Conservation (phyloP, 176 grass and related monocot species). For the Secale cereale region DNA sequence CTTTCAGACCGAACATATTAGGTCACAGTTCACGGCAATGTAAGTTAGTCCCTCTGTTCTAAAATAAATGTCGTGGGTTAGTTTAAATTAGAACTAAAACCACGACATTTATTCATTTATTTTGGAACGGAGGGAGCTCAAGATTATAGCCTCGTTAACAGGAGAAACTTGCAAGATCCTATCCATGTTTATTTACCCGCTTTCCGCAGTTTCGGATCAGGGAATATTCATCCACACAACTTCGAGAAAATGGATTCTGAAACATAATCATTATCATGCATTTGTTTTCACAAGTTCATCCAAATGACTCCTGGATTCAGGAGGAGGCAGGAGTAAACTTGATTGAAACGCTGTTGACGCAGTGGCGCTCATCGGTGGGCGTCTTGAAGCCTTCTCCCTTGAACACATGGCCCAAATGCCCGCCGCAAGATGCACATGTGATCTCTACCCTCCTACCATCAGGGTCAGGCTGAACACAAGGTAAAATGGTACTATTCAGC, state of each 20-base stretch:
- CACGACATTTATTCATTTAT: too few species aligned
- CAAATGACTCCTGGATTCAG: not conserved
- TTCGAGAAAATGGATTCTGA: not conserved
- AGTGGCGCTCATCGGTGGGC: slow-evolving; percentile 88
- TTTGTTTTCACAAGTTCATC: not conserved
- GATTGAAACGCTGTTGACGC: slow-evolving; percentile 78
- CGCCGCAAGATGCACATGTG: slow-evolving; percentile 71
- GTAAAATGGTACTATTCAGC: not conserved
- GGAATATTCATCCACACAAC: not conserved
- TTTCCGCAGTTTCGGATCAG: not conserved
- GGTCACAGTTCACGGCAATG: not conserved
- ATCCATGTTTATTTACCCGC: not conserved
- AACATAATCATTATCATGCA: slow-evolving; percentile 2
- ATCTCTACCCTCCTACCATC: slow-evolving; percentile 77
- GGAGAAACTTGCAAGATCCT: not conserved
- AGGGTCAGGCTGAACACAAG: slow-evolving; percentile 56
- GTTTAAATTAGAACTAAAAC: too few species aligned
- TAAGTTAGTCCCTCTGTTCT: not conserved
- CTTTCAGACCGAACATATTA: not conserved
- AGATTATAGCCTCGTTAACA: not conserved
- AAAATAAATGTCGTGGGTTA: too few species aligned
- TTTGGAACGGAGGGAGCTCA: not conserved
- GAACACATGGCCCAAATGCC: slow-evolving; percentile 88
- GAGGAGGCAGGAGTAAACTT: slow-evolving; percentile 59
- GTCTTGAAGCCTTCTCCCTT: slow-evolving; percentile 90